Base-by-base conservation (phyloP, 352 stramenopile genomes). In the Phytophthora europaea region DNA sequence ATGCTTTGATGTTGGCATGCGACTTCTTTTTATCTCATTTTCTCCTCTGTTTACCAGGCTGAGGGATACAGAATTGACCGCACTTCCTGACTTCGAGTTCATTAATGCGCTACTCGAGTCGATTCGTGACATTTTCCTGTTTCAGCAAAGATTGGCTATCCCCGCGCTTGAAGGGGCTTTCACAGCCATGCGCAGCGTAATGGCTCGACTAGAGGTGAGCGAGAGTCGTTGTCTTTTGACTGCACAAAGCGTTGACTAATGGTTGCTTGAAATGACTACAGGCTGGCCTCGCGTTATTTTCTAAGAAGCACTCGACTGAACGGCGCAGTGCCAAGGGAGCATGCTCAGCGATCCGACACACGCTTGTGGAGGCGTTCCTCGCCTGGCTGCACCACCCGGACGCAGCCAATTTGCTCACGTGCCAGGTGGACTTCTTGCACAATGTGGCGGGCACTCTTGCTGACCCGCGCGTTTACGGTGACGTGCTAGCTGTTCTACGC, bases 391-490 rank as follows among this genome's bases (percentile, higher is more conserved):
- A 95, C 47, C 81, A 90, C 57, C 73, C 72, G 4, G 78, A 78
- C 6, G 62, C 67, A 4, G 62, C 65, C 10, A 72, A 67, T 28
- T 75, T 91, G 60, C 60, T 78, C 36, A 36, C 43, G 12, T 57
- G 68, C 10, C 65, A 82, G 48, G 60, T 78, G 3, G 80, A 91
- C 10, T 93, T 93, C 28, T 57, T 92, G 18, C 67, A 75, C n/a
- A 74, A 84, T 52, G 79, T 90, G 18, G 77, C 87, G n/a, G 84
- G 79, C 2, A 92, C 84, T 51, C 82, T 94, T 10, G 86, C 88
- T 2, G 88, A 95, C 56, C 88, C 88, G 16, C 84, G 88, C 12
- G 67, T 94, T 33, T 91, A 89, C 63, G 88, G 85, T 15, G 88
- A 95, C 58, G 75, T 86, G 31, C 58, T 95, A 6, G 84, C 77